These are phyloP conservation scores for Fusarium sp. DNA, from an alignment of 2,329 filamentous ascomycete genomes.

Conservation along the genomic window DNA sequence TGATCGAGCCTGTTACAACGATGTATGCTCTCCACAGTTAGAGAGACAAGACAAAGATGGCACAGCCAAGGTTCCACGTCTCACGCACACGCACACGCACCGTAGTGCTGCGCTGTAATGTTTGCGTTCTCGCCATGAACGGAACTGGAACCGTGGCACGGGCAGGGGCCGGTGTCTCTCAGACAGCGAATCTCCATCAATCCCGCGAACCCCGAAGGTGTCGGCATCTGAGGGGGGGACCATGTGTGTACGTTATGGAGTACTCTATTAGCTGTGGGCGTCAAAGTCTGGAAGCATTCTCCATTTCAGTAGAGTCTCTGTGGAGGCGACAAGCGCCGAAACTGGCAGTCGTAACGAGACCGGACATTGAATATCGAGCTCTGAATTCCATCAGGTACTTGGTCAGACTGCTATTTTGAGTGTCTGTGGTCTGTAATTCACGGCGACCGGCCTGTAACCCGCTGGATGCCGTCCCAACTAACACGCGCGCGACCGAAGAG, in stretches of 20 bases:
- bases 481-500: conserved; percentile 9
- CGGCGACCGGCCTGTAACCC: conserved; percentile 26
- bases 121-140: conserved; percentile 24
- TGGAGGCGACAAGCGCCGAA: conserved; percentile 7
- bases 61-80: conserved; percentile 40
- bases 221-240: conserved; percentile 37
- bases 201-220: conserved; percentile 45
- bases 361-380: conserved; percentile 15
- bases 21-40: conserved; percentile 10
- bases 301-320: conserved; percentile 6
- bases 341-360: conserved; percentile 13
- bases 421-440: conserved; percentile 6
- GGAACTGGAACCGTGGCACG: conserved; percentile 34
- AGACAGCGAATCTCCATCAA: conserved; percentile 44
- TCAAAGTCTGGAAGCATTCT: conserved; percentile 23
- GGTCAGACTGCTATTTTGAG: neutral
- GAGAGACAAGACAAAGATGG: neutral
- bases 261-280: conserved; percentile 7
- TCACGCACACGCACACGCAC: conserved; percentile 21
- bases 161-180: conserved; percentile 22
- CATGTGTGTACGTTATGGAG: conserved; percentile 16
- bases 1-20: conserved; percentile 29
- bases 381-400: conserved; percentile 5
- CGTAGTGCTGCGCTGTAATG: conserved; percentile 17
- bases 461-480: conserved; percentile 28